Conservation (phyloP, 2,329 filamentous ascomycete species). For the Alternaria gansuensis region DNA sequence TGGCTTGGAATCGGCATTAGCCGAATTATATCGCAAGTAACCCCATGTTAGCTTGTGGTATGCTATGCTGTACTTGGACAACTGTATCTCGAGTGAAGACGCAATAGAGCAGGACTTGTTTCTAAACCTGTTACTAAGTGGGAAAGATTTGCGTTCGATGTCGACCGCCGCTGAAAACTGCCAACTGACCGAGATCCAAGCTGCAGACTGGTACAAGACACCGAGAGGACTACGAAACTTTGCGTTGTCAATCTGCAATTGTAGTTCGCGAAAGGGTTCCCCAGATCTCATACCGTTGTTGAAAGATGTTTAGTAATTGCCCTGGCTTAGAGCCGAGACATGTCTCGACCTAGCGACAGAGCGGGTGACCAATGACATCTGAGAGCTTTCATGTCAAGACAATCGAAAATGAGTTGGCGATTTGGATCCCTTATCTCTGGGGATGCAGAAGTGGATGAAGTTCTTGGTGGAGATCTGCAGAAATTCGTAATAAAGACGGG, state of each 20-base stretch:
- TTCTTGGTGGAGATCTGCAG: not conserved
- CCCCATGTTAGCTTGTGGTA: not conserved
- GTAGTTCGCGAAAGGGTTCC: too few relatives aligned
- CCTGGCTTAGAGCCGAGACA: not conserved
- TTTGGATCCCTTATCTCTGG: not conserved
- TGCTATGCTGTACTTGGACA: not conserved
- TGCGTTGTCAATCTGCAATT: not conserved
- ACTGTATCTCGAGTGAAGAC: rapidly evolving
- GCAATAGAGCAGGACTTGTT: not conserved
- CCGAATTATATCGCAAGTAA: not conserved
- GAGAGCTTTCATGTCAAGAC: not conserved
- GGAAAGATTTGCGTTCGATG: not conserved
- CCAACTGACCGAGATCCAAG: not conserved
- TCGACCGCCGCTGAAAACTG: not conserved
- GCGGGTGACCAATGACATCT: not conserved
- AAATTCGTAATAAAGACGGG: not conserved
- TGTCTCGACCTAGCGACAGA: not conserved
- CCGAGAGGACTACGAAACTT: not conserved
- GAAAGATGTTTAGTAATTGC: not conserved
- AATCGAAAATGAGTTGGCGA: not conserved
- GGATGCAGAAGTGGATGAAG: not conserved
- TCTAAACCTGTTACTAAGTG: not conserved
- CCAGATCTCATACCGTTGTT: not conserved
- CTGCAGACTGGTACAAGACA: not conserved
- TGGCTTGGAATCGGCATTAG: not conserved